A percentile compares a stretch with the other conserved stretches of the same genome.
These are phyloP conservation scores for Pseudoneurospora amorphoporcata DNA, from an alignment of 495 filamentous ascomycete species.

Conservation along the genomic window DNA sequence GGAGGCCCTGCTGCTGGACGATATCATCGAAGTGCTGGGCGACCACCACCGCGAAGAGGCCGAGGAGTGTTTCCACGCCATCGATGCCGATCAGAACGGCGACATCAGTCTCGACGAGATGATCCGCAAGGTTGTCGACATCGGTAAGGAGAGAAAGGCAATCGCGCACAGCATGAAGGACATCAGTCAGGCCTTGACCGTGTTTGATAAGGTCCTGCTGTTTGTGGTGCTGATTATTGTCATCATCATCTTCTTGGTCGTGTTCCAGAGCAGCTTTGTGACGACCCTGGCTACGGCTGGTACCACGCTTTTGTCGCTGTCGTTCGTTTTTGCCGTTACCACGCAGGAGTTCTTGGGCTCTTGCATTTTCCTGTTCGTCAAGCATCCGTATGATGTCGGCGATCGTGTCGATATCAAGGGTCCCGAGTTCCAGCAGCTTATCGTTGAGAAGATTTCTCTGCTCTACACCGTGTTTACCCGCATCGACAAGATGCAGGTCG, in stretches of 20 bases:
- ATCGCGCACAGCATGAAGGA: slow-evolving; percentile 91
- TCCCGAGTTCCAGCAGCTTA: slow-evolving; percentile 52
- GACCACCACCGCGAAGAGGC: slow-evolving; percentile 58
- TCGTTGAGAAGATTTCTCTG: slow-evolving; percentile 89
- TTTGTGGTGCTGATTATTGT: slow-evolving; percentile 69
- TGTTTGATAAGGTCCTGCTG: slow-evolving; percentile 74
- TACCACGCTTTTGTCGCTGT: slow-evolving; percentile 85
- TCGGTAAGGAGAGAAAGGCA: slow-evolving; percentile 71
- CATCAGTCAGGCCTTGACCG: slow-evolving; percentile 86
- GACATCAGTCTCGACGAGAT: slow-evolving; percentile 94
- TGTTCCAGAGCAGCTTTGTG: slow-evolving; percentile 73
- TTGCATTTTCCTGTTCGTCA: slow-evolving; percentile 97
- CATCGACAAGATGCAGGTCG: slow-evolving; percentile 69
- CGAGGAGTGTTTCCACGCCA: slow-evolving; percentile 64
- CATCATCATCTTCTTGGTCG: slow-evolving; percentile 81
- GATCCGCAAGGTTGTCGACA: slow-evolving; percentile 74
- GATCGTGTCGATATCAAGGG: slow-evolving; percentile 79
- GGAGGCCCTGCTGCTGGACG: slow-evolving; percentile 66
- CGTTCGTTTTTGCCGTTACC: slow-evolving; percentile 87
- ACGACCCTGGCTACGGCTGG: slow-evolving; percentile 89
- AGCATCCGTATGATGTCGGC: slow-evolving; percentile 83
- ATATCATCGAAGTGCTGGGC: slow-evolving; percentile 82
- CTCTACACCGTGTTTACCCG: slow-evolving; percentile 89
- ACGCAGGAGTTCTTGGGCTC: slow-evolving; percentile 89
- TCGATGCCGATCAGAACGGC: slow-evolving; percentile 85